Evolutionary conservation across 768 basidiomycete species (phyloP).

Genomic region (Termitomyces sp.): DNA sequence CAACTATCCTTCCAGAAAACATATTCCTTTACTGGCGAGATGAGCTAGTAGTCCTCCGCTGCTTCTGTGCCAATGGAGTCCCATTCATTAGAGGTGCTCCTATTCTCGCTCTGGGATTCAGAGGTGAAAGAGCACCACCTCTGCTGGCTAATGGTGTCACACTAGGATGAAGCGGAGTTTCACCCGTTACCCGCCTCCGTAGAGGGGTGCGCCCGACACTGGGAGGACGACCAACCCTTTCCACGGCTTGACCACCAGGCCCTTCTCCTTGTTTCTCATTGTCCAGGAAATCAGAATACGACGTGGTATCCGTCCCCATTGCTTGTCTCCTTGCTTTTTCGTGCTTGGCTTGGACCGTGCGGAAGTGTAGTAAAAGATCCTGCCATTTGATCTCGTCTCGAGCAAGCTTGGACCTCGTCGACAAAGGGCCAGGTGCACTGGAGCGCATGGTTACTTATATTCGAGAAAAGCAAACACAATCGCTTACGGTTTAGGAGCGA

Average conservation of each 20-base stretch:
- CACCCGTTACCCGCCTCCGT: slow-evolving; percentile 62
- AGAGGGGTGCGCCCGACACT: slow-evolving; percentile 37
- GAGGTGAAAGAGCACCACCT: slow-evolving; percentile 54
- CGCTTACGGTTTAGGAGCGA: slow-evolving; percentile 78
- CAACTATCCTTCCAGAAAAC: neutral
- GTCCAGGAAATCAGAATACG: slow-evolving; percentile 44
- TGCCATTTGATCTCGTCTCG: slow-evolving; percentile 97
- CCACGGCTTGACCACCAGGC: slow-evolving; percentile 17
- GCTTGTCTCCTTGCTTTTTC: slow-evolving; percentile 86
- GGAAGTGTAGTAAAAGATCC: slow-evolving; percentile 90
- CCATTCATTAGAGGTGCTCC: slow-evolving; percentile 35
- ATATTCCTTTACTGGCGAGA: slow-evolving; percentile 22
- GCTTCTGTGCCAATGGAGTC: slow-evolving; percentile 10
- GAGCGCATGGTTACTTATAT: neutral
- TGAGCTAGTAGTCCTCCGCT: slow-evolving; percentile 37
- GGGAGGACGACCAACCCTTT: slow-evolving; percentile 19
- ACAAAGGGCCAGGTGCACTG: slow-evolving; percentile 27
- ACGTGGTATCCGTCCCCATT: slow-evolving; percentile 54
- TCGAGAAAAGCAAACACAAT: neutral
- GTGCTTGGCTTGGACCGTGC: slow-evolving; percentile 82
- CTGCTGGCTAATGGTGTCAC: slow-evolving; percentile 26
- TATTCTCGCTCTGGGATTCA: slow-evolving; percentile 67
- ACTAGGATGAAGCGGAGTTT: slow-evolving; percentile 26
- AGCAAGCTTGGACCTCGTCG: slow-evolving; percentile 69
- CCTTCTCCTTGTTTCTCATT: slow-evolving; percentile 34